Evolutionary conservation across 2,329 filamentous ascomycete genomes (phyloP), one percentile per base, ranked within the genome.

Genomic region (Curvularia eragrostidis): DNA sequence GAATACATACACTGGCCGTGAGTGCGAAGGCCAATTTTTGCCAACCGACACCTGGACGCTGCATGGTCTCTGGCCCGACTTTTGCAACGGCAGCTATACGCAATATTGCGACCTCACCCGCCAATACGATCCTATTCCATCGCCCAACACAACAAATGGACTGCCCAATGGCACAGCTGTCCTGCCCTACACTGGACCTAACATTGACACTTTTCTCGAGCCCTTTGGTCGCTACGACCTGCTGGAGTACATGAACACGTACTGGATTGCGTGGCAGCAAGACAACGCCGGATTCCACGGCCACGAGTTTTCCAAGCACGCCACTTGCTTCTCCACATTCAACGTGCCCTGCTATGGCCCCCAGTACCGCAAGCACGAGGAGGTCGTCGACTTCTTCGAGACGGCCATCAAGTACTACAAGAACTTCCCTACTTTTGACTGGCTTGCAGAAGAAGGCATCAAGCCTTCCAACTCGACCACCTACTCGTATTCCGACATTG

Each of bases 301-400:
- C 38, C 87, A 89, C 77, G 87, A 89, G 70, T 89, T 87, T 78
- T 83, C 80, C 76, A 89, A 89, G 79, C 87, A 89, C 74, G 87
- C 82, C 2, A 89, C 87, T 13, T 90, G 87, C 80, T 89, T 79
- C 79, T 85, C 82, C 46, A 88, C 84, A 59, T 89, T 90, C 69
- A 85, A 89, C 68, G 75, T 80, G 5, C 82, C 84, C 28, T 90
- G 88, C 81, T 90, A 88, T 73, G 85, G 85, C 0, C 84, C 86
- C 5, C 68, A 80, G 60, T 86, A 87, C 71, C 70, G 72, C 47
- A 50, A 83, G 63, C 83, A 88, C 73, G 77, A 83, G 58, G 87
- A 89, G 23, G 81, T 89, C 1, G 78, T 87, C 32, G 84, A 89
- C 61, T 90, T 84, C 77, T 88, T 87, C 78, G 80, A 84, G 70